phyloP scores from a whole-genome alignment of 176 grass and related monocot species.

The Paspalum notatum region DNA sequence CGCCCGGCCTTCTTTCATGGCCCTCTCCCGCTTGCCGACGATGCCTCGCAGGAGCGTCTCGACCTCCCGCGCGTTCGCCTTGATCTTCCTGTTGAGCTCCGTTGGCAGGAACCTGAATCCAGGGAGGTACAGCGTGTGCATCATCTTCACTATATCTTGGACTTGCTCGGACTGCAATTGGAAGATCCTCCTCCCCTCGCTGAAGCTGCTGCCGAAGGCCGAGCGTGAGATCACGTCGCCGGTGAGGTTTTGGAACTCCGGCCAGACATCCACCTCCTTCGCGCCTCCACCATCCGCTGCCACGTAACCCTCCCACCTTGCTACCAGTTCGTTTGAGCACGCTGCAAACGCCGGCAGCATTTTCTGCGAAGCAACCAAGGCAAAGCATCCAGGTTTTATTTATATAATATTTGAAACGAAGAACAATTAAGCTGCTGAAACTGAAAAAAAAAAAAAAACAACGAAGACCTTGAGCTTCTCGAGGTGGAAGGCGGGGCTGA shows the following conservation, averaged over 20 bases:
- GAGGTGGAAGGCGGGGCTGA: conserved; percentile 75
- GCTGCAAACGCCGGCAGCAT: conserved; percentile 58
- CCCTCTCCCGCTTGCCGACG: conserved; percentile 49
- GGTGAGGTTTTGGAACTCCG: conserved; percentile 60
- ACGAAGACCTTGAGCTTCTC: conserved; percentile 60
- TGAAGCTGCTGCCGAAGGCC: conserved; percentile 72
- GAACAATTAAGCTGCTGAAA: background rate
- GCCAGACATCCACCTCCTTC: conserved; percentile 64
- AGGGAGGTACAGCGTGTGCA: conserved; percentile 21
- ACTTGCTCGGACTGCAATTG: conserved; percentile 55
- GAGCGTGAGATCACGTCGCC: conserved; percentile 62
- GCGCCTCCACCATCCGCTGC: background rate
- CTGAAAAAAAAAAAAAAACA: background rate
- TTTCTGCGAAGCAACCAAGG: conserved; percentile 29
- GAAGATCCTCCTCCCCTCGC: conserved; percentile 65
- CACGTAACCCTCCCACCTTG: conserved; percentile 39
- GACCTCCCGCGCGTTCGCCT: conserved; percentile 34
- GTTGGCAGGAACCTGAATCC: conserved; percentile 60
- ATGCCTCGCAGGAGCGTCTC: conserved; percentile 48
- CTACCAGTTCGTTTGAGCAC: conserved; percentile 42
- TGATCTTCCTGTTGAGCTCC: conserved; percentile 40
- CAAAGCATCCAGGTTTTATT: background rate
- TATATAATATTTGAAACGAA: too few species aligned
- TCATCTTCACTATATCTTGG: conserved; percentile 15
- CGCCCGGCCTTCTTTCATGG: conserved; percentile 33